Conservation (phyloP, 139 green algal species). For the Coelastrella sp. region DNA sequence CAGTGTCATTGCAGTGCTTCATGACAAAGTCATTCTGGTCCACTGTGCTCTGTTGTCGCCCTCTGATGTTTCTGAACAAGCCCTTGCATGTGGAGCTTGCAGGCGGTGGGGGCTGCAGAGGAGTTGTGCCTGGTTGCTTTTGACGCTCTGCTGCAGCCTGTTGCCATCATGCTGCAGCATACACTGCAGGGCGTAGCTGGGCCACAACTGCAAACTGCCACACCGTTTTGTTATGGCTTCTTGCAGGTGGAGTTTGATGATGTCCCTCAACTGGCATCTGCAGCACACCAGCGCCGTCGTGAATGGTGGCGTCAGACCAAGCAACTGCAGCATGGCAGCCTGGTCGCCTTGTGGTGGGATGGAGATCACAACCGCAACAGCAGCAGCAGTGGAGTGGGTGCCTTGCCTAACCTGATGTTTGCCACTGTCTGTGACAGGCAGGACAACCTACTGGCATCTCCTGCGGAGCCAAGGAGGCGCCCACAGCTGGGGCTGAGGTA, state of each 20-base stretch:
- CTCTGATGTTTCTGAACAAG: no score
- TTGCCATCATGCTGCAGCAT: not conserved
- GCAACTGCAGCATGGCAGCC: conserved; percentile 47
- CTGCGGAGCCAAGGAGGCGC: not conserved
- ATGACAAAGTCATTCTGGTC: no score
- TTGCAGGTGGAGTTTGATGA: conserved; percentile 14
- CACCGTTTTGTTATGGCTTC: not conserved
- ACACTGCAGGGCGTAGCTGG: no score
- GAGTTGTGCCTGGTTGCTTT: no score
- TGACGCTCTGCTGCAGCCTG: no score
- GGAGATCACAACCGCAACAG: conserved; percentile 18
- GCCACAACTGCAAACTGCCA: not conserved
- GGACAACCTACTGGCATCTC: conserved; percentile 4
- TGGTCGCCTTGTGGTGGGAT: not conserved
- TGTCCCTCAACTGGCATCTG: not conserved
- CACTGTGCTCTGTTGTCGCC: no score
- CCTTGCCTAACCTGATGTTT: not conserved
- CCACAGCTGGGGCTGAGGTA: conserved; percentile 10
- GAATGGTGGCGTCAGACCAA: conserved; percentile 13
- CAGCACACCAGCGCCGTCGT: not conserved
- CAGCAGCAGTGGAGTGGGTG: not conserved
- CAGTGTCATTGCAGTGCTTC: no score
- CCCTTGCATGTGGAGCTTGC: no score
- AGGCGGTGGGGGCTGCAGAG: no score
- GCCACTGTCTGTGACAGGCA: conserved; percentile 11